A percentile compares a stretch with the other conserved stretches of the same genome.
phyloP scores from a whole-genome alignment of 116 monocot species.

The Posidonia oceanica region DNA sequence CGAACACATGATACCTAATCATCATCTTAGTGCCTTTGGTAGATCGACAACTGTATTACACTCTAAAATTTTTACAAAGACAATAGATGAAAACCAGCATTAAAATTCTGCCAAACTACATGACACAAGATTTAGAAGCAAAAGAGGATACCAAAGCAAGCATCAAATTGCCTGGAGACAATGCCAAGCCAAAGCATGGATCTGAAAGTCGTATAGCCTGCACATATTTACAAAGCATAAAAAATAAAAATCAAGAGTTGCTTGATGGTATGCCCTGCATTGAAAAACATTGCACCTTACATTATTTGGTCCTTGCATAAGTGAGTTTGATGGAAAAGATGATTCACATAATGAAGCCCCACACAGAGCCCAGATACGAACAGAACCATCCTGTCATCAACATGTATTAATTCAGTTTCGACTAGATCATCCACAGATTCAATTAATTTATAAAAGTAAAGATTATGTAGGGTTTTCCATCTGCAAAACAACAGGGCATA shows the following conservation, averaged over 20 bases:
- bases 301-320: conserved; percentile 21
- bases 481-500: too few species aligned
- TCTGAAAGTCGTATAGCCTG: conserved; percentile 52
- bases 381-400: conserved; percentile 47
- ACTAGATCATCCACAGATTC: background rate
- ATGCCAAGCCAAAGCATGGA: conserved; percentile 65
- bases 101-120: too few species aligned
- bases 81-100: too few species aligned
- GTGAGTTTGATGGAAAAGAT: conserved; percentile 26
- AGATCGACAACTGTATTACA: too few species aligned
- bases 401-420: background rate
- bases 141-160: conserved; percentile 43
- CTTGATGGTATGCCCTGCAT: background rate
- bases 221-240: conserved; percentile 8
- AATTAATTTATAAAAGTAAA: too few species aligned
- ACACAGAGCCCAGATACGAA: conserved; percentile 45
- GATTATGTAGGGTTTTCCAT: too few species aligned
- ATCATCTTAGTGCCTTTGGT: too few species aligned
- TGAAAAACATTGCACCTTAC: conserved; percentile 19
- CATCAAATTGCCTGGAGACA: conserved; percentile 60
- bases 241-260: conserved; percentile 2
- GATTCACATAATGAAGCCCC: conserved; percentile 25
- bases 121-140: background rate
- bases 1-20: too few species aligned
- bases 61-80: too few species aligned